phyloP scores from a whole-genome alignment of 2,329 filamentous ascomycete species.

The Furcasterigmium sp. region DNA sequence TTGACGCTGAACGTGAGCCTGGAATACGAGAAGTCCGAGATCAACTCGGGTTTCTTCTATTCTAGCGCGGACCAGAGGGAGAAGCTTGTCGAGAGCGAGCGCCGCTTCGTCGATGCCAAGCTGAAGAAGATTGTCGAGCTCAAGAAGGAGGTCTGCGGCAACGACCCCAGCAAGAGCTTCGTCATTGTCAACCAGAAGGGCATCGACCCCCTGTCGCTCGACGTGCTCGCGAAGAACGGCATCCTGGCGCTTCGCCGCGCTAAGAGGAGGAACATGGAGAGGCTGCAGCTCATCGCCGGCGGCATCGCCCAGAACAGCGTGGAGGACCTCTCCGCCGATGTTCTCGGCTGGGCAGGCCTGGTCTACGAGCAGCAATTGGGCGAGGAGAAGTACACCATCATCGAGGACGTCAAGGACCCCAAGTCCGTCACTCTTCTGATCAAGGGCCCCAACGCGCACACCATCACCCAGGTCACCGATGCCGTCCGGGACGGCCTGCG shows the following conservation, averaged over 20 bases:
- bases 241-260: constrained; percentile 91
- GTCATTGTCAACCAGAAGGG: constrained; percentile 99
- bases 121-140: constrained; percentile 95
- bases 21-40: constrained; percentile 98
- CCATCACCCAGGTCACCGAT: constrained; percentile 93
- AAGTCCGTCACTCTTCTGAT: constrained; percentile 97
- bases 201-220: constrained; percentile 91
- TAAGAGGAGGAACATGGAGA: constrained; percentile 99
- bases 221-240: constrained; percentile 96
- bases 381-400: constrained; percentile 98
- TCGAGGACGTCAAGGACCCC: constrained; percentile 97
- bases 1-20: constrained; percentile 93
- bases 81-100: constrained; percentile 96
- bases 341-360: constrained; percentile 90
- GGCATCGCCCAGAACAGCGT: constrained; percentile 93
- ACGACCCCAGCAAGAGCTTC: constrained; percentile 89
- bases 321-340: constrained; percentile 80
- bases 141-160: constrained; percentile 95
- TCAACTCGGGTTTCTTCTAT: constrained; percentile 99
- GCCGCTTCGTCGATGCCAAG: constrained; percentile 92
- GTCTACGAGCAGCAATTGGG: constrained; percentile 97
- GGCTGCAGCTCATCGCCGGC: constrained; percentile 89
- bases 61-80: constrained; percentile 94
- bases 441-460: constrained; percentile 96
- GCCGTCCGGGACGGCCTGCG: constrained; percentile 91